Base-by-base conservation (phyloP, 148 eudicot species). In the Camellia granthamiana region DNA sequence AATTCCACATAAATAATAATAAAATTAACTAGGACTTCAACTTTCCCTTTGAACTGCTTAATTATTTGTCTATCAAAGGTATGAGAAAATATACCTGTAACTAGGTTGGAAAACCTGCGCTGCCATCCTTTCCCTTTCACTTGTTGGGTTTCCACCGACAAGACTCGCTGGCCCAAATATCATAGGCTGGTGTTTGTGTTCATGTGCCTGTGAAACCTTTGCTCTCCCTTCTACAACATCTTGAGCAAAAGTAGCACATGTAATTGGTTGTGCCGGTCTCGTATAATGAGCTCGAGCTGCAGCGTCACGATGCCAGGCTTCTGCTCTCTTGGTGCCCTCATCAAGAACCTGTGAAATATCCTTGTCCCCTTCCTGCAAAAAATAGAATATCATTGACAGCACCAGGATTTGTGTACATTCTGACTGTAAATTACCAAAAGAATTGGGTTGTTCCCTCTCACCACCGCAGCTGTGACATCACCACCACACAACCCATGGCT, bases 161-260 rank as follows among this genome's bases (percentile, higher is more conserved):
- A 94, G 88, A 83, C 99, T 94, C n/a, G 98, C 89, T 68, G 99
- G 99, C 69, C 99, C 99, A 80, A 97, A 97, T 23, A 97, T 85
- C 19, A 89, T 79, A 23, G 99, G 98, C 86, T 94, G 90, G 85
- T 94, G 95, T 81, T 91, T 94, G 86, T 97, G 99, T 49, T 94
- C 98, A 79, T 94, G 98, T 54, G 84, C 88, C 75, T 94, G 93
- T 68, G 94, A 89, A 84, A 92, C 91, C 60, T 72, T 79, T 16
- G 95, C 97, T 77, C 99, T 94, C 81, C 99, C 99, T 84, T 97
- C 99, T 68, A 97, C 65, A 77, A 97, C 99, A 87, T 96, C 99
- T 85, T 96, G 98, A 78, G 99, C 99, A 86, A 96, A 96, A 77
- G 99, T 91, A 59, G 98, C 99, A 81, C 99, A 96, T 51, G 98